These are phyloP conservation scores for Nectriaceae sp. DNA, from an alignment of 2,329 filamentous ascomycete genomes.

Conservation along the genomic window DNA sequence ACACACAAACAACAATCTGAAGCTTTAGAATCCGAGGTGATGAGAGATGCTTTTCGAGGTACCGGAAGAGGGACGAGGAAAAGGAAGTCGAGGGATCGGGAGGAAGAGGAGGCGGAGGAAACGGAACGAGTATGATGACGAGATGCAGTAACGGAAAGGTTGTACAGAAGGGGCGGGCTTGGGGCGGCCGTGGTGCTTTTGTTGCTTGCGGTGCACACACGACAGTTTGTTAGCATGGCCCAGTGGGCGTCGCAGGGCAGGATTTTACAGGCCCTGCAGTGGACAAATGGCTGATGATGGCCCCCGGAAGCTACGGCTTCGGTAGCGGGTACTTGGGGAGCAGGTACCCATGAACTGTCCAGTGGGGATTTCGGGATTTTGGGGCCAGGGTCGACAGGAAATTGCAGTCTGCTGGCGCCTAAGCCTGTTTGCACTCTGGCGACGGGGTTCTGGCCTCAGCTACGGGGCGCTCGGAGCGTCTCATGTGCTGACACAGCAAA, in stretches of 20 bases:
- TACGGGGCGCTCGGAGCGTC: constrained; percentile 16
- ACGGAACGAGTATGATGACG: constrained; percentile 31
- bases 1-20: constrained; percentile 10
- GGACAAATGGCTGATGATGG: constrained; percentile 4
- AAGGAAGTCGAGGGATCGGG: constrained; percentile 21
- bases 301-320: constrained; percentile 32
- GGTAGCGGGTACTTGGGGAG: constrained; percentile 25
- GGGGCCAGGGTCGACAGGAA: constrained; percentile 13
- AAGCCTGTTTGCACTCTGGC: constrained; percentile 23
- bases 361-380: constrained; percentile 1
- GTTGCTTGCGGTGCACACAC: constrained; percentile 2
- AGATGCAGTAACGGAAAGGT: constrained; percentile 26
- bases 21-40: constrained; percentile 14
- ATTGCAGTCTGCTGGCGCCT: constrained; percentile 26
- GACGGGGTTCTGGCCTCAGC: constrained; percentile 14
- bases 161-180: constrained; percentile 20
- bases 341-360: constrained; percentile 23
- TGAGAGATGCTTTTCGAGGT: constrained; percentile 20
- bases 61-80: constrained; percentile 17
- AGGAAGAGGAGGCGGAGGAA: constrained; percentile 22
- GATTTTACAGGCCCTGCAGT: background rate
- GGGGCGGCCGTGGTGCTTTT: constrained; percentile 11
- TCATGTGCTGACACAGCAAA: constrained; percentile 25
- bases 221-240: background rate
- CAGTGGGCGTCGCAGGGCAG: background rate